A percentile compares a stretch with the other conserved stretches of the same genome.
phyloP scores from a whole-genome alignment of 371 early-diverging fungal species.

The Batkoa obscura region DNA sequence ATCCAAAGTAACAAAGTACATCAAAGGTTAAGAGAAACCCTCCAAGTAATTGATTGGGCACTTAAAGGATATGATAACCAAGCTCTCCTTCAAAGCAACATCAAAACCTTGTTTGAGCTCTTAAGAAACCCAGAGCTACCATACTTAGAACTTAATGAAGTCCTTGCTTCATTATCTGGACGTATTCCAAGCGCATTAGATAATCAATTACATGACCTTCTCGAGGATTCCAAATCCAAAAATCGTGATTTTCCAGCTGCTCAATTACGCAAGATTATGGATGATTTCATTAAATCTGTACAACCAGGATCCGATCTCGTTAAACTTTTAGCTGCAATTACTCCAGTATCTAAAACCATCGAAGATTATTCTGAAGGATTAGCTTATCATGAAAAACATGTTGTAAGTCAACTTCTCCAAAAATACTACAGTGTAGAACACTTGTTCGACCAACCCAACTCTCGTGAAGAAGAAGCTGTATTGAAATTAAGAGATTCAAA shows the following conservation, averaged over 20 bases:
- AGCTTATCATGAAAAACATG: conserved; percentile 45
- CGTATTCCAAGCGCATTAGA: conserved; percentile 71
- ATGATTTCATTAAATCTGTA: conserved; percentile 26
- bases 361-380: conserved; percentile 57
- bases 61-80: conserved; percentile 80
- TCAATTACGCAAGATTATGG: conserved; percentile 41
- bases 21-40: conserved; percentile 52
- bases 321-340: conserved; percentile 33
- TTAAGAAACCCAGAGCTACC: conserved; percentile 68
- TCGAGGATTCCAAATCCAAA: conserved; percentile 18
- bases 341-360: conserved; percentile 42
- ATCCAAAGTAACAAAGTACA: conserved; percentile 60
- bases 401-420: conserved; percentile 54
- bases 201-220: conserved; percentile 21
- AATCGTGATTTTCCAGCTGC: conserved; percentile 52
- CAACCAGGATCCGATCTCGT: conserved; percentile 38
- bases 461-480: conserved; percentile 75
- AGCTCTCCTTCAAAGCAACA: conserved; percentile 34
- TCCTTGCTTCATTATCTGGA: conserved; percentile 65
- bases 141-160: conserved; percentile 57
- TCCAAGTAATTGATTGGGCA: conserved; percentile 41
- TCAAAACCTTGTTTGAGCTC: conserved; percentile 53
- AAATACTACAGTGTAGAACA: conserved; percentile 71
- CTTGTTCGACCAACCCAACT: conserved; percentile 42
- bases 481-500: conserved; percentile 61